Evolutionary conservation across 139 green algal species (phyloP), one percentile per base, ranked within the genome.

Genomic region (Edaphochlamys debaryana): DNA sequence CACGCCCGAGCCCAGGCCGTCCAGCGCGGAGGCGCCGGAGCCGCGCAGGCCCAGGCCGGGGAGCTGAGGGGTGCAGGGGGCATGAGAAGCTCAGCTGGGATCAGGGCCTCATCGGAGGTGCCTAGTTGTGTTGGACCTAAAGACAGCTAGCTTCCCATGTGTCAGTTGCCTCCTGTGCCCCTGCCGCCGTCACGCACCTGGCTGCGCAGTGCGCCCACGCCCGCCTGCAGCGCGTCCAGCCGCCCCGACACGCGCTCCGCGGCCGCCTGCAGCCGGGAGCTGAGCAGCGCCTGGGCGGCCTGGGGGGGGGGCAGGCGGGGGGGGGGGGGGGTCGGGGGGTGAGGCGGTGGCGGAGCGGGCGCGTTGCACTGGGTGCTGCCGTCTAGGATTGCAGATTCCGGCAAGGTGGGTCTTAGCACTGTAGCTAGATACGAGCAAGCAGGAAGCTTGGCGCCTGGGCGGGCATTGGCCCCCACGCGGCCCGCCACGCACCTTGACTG

Each of bases 401-500:
- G 11, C 15, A 23, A 15, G 48, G 11, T 54, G 11, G 15, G 48
- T 54, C 15, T 54, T 11, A 15, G 11, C 48, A 11, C 48, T 15
- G 11, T 15, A 11, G 48, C 48, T 15, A 11, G 15, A 15, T 15
- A 54, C 48, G 11, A 11, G 48, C 48, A 11, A 11, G 48, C 48
- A 11, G 11, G 15, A 11, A 54, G 48, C 48, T 23, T 15, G 17
- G 17, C 17, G 17, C 52, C 17, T 6, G 17, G 20, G 52, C 52
- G 20, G 17, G 17, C 52, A 20, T 20, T 20, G 17, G 52, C 9
- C 13, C 13, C 15, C 13, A 62, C 52, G 13, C 13, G 4, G 17
- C 15, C 52, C 15, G 52, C 58, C 58, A 67, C 74, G 0, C 56
- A 80, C 74, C 74, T 80, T 38, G 1, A 70, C 74, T 2, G 74